Conservation (phyloP, 116 monocot species). For the Papilionanthe hybrid region DNA sequence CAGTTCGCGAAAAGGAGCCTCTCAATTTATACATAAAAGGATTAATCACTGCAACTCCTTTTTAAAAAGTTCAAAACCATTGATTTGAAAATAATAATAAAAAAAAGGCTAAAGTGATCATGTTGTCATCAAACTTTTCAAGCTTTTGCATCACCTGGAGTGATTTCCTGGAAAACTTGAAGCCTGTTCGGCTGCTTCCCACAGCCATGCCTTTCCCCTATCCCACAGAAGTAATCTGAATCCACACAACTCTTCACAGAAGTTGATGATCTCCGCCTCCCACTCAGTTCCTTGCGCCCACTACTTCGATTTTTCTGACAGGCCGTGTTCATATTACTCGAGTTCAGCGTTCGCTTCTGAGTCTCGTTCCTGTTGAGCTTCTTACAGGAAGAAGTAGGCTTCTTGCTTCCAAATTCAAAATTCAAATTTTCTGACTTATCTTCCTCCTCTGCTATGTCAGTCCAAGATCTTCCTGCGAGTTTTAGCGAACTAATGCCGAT, state of each 20-base stretch:
- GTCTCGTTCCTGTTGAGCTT: background rate
- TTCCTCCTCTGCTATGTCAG: no score
- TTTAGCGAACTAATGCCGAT: background rate
- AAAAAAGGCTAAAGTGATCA: background rate
- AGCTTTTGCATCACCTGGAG: conserved; percentile 10
- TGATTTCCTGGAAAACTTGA: conserved; percentile 27
- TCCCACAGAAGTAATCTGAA: background rate
- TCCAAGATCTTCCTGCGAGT: background rate
- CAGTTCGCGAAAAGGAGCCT: no score
- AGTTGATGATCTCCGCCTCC: background rate
- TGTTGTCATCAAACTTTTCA: background rate
- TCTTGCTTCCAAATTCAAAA: background rate
- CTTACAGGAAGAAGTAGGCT: background rate
- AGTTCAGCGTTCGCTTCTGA: background rate
- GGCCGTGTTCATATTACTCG: background rate
- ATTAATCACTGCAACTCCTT: background rate
- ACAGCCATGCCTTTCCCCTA: background rate
- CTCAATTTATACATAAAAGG: background rate
- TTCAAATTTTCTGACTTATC: no score
- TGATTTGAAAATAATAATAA: background rate
- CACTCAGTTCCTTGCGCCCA: background rate
- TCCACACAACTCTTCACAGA: background rate
- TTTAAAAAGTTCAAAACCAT: background rate
- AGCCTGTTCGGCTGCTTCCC: conserved; percentile 3
- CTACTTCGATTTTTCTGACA: background rate